Evolutionary conservation across 2,329 filamentous ascomycete species (phyloP).

Genomic region (Colletotrichum falcatum): DNA sequence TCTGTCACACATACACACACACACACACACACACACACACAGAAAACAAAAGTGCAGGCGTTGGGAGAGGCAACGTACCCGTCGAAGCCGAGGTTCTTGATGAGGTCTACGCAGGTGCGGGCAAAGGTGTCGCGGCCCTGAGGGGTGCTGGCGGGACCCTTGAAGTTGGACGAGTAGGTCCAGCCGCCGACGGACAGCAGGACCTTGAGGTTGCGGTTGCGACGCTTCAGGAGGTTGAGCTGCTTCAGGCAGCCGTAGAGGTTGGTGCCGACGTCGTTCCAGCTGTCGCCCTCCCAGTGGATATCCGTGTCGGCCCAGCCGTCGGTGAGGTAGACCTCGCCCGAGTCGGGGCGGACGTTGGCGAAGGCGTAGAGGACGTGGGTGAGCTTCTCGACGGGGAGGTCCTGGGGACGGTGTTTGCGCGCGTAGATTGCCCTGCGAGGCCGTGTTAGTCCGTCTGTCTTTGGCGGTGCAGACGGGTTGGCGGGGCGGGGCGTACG

Average conservation of each 20-base stretch:
- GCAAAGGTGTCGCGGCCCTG: constrained; percentile 80
- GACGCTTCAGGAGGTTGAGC: constrained; percentile 83
- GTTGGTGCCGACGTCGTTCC: constrained; percentile 81
- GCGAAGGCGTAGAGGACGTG: constrained; percentile 94
- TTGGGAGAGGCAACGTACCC: constrained; percentile 50
- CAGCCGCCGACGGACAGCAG: constrained; percentile 91
- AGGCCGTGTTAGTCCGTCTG: background rate
- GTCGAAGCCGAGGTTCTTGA: constrained; percentile 85
- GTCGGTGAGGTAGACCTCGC: constrained; percentile 79
- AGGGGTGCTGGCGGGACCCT: constrained; percentile 76
- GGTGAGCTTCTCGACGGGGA: constrained; percentile 84
- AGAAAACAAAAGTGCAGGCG: too few species aligned
- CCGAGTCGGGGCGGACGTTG: constrained; percentile 81
- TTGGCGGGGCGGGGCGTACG: background rate
- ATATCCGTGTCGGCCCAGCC: constrained; percentile 79
- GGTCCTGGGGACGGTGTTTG: constrained; percentile 85
- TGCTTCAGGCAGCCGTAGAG: constrained; percentile 92
- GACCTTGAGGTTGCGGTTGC: constrained; percentile 85
- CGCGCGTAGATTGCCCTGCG: constrained; percentile 84
- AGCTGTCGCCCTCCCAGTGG: constrained; percentile 75
- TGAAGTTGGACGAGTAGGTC: constrained; percentile 91
- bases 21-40: too few species aligned
- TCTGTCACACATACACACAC: too few species aligned
- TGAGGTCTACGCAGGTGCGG: constrained; percentile 75
- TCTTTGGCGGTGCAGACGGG: too few species aligned